These are phyloP conservation scores for Pythium coloratum DNA, from an alignment of 352 stramenopile species.

Conservation along the genomic window DNA sequence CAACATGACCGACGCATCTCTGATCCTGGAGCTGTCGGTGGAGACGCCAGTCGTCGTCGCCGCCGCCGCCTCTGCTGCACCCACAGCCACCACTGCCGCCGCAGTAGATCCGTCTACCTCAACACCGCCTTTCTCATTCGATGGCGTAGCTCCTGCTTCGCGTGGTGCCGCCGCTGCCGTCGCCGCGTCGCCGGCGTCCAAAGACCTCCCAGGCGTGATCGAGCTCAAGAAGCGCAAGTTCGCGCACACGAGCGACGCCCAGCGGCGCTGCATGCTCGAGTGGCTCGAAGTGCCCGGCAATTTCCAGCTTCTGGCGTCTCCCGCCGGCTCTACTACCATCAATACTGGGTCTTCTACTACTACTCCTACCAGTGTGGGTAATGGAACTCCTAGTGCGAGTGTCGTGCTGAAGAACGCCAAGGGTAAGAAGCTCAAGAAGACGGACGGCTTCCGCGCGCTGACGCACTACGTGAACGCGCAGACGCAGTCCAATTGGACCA, in stretches of 20 bases:
- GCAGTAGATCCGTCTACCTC: too few species aligned
- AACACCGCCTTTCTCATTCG: too few species aligned
- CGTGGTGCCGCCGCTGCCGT: neutral
- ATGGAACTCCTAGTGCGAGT: too few species aligned
- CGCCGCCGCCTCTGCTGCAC: neutral
- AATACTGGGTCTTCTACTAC: too few species aligned
- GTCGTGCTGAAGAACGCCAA: constrained; percentile 2
- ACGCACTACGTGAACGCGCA: constrained; percentile 50
- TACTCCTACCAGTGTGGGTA: too few species aligned
- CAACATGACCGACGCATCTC: neutral
- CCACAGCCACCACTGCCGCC: too few species aligned
- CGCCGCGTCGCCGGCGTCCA: neutral
- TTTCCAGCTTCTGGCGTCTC: constrained; percentile 43
- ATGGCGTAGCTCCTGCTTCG: too few species aligned
- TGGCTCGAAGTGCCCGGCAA: constrained; percentile 53
- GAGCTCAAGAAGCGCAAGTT: constrained; percentile 43
- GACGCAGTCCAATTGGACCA: constrained; percentile 39
- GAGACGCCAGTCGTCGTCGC: neutral
- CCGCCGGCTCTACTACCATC: neutral
- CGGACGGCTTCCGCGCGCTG: constrained; percentile 50
- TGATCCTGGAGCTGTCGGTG: neutral
- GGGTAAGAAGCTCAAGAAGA: constrained; percentile 46
- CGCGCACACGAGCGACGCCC: constrained; percentile 46
- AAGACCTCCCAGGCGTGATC: neutral
- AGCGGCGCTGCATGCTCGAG: constrained; percentile 49